These are phyloP conservation scores for Microthlaspi erraticum DNA, from an alignment of 345 rosid species.

Conservation along the genomic window DNA sequence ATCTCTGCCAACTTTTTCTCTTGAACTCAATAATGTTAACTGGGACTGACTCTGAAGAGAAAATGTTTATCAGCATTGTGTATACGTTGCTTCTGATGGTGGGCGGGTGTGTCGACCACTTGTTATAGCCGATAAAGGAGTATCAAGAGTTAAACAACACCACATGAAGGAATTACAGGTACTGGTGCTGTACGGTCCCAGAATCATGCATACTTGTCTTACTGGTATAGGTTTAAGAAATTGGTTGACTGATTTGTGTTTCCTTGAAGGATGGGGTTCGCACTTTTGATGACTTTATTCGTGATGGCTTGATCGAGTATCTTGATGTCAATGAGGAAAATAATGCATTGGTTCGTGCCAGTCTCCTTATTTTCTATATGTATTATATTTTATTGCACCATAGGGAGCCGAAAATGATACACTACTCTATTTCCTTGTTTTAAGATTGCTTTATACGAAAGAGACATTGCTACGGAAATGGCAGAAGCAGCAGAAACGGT, in stretches of 20 bases:
- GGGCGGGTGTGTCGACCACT: constrained; percentile 99
- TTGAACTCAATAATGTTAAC: constrained; percentile 7
- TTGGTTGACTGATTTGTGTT: constrained; percentile 36
- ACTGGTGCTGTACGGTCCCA: constrained; percentile 36
- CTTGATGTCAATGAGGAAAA: constrained; percentile 99
- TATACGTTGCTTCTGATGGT: constrained; percentile 97
- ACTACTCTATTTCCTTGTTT: constrained; percentile 37
- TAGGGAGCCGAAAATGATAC: constrained; percentile 17
- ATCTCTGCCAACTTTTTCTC: constrained; percentile 7
- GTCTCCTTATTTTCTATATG: constrained; percentile 11
- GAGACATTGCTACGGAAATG: constrained; percentile 52
- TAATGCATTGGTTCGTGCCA: constrained; percentile 78
- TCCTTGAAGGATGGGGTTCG: constrained; percentile 77
- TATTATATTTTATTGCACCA: constrained; percentile 18
- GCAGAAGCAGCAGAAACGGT: constrained; percentile 17
- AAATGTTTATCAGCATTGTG: constrained; percentile 62
- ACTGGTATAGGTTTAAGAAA: constrained; percentile 21
- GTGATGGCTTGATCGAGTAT: constrained; percentile 90
- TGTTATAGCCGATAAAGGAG: constrained; percentile 92
- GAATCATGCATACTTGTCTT: constrained; percentile 20
- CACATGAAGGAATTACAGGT: constrained; percentile 94
- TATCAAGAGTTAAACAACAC: constrained; percentile 83
- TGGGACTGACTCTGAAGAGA: constrained; percentile 34
- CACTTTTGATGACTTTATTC: constrained; percentile 85
- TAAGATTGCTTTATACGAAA: constrained; percentile 92